These are phyloP conservation scores for Rubia yunnanensis DNA, from an alignment of 257 asterid species.

Conservation along the genomic window DNA sequence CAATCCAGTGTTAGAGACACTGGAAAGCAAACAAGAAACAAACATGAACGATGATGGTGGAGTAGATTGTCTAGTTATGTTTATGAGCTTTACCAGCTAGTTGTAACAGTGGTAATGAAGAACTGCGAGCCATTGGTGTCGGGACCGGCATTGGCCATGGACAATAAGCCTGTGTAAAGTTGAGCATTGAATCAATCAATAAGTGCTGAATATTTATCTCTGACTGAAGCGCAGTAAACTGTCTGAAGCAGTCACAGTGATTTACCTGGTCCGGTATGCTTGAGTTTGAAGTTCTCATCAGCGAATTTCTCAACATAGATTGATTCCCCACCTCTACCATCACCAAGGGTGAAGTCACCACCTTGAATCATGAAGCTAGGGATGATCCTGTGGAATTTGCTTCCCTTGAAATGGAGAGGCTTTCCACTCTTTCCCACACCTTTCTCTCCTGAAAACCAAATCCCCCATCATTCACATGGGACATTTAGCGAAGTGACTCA, in stretches of 20 bases:
- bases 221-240: not conserved
- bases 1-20: not conserved
- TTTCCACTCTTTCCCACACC: constrained; percentile 81
- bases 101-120: constrained; percentile 97
- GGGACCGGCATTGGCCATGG: constrained; percentile 91
- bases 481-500: not conserved
- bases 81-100: constrained; percentile 61
- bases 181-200: not conserved
- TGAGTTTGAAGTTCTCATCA: constrained; percentile 91
- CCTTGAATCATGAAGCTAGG: constrained; percentile 99
- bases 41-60: not conserved
- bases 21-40: not conserved
- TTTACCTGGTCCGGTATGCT: constrained; percentile 92
- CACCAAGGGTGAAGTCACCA: constrained; percentile 95
- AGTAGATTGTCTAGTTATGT: not conserved
- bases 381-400: constrained; percentile 80
- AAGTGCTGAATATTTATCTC: not conserved
- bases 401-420: constrained; percentile 89
- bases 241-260: not conserved
- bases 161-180: constrained; percentile 41
- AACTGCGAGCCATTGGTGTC: constrained; percentile 96
- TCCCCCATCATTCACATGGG: not conserved
- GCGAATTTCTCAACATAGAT: constrained; percentile 81
- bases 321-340: constrained; percentile 98
- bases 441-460: constrained; percentile 62